Evolutionary conservation across 1,284 basidiomycete genomes (phyloP).

Genomic region (Cryptococcus hybrid): DNA sequence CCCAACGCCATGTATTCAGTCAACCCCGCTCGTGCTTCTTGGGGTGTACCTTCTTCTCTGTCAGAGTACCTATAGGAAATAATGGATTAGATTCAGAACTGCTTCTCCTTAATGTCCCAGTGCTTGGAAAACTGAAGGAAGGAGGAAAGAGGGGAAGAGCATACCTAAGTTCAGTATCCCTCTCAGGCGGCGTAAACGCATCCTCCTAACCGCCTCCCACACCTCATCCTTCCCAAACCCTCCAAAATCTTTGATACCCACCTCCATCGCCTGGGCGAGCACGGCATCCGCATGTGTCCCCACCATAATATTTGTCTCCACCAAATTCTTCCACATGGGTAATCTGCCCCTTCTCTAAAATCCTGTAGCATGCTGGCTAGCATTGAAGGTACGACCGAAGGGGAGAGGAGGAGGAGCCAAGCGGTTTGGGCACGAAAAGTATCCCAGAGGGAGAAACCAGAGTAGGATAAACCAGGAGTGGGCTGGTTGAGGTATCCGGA

Average conservation of each 20-base stretch:
- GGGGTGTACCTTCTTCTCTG: slow-evolving; percentile 74
- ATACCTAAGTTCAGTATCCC: slow-evolving; percentile 61
- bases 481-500: slow-evolving; percentile 56
- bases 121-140: background rate
- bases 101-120: no score
- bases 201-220: slow-evolving; percentile 75
- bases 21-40: slow-evolving; percentile 76
- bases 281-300: slow-evolving; percentile 77
- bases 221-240: slow-evolving; percentile 66
- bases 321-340: slow-evolving; percentile 88
- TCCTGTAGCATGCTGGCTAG: slow-evolving; percentile 77
- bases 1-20: slow-evolving; percentile 66
- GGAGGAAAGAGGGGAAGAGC: background rate
- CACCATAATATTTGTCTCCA: slow-evolving; percentile 60
- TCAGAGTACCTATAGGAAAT: slow-evolving; percentile 61
- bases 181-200: slow-evolving; percentile 58
- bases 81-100: background rate
- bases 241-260: slow-evolving; percentile 12
- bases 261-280: slow-evolving; percentile 71
- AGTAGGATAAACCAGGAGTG: slow-evolving; percentile 66
- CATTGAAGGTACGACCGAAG: slow-evolving; percentile 71
- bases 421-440: slow-evolving; percentile 76
- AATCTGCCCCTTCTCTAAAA: slow-evolving; percentile 74
- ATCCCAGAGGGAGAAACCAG: slow-evolving; percentile 84
- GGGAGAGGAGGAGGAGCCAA: slow-evolving; percentile 71